A percentile compares a stretch with the other conserved stretches of the same genome.
Conservation (phyloP, 1,139 yeast species). For the Lodderomyces beijingensis region DNA sequence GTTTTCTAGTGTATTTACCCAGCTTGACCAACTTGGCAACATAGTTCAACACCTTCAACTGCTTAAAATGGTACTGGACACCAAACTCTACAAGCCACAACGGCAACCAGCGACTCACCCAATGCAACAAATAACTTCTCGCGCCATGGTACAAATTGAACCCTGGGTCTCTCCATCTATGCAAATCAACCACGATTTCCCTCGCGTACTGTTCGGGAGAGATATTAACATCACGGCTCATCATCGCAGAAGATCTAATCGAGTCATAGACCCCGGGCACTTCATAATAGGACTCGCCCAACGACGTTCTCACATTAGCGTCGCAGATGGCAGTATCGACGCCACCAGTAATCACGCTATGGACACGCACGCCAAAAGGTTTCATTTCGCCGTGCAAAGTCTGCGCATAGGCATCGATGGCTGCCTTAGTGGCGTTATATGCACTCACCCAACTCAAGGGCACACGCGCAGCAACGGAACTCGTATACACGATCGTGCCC, state of each 20-base stretch:
- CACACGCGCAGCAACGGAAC: constrained; percentile 32
- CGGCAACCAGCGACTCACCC: constrained; percentile 23
- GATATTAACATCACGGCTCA: constrained; percentile 26
- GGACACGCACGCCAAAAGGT: constrained; percentile 36
- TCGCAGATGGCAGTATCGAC: constrained; percentile 36
- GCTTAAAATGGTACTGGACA: constrained; percentile 28
- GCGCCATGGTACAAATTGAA: constrained; percentile 32
- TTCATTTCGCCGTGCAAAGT: constrained; percentile 57
- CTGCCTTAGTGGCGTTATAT: constrained; percentile 49
- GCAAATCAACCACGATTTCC: constrained; percentile 23
- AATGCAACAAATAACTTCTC: constrained; percentile 19
- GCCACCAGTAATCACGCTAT: constrained; percentile 38
- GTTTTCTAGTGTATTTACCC: constrained; percentile 5
- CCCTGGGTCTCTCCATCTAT: constrained; percentile 18
- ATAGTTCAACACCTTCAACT: constrained; percentile 19
- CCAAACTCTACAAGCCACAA: constrained; percentile 26
- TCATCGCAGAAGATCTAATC: constrained; percentile 18
- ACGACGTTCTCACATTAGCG: constrained; percentile 8
- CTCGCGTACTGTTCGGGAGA: constrained; percentile 28
- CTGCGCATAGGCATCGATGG: constrained; percentile 67
- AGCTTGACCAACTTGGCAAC: constrained; percentile 9
- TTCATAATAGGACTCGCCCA: constrained; percentile 20
- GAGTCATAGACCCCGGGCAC: constrained; percentile 30
- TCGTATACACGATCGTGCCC: constrained; percentile 36
- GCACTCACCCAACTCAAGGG: constrained; percentile 33